Percentiles rank a stretch among this genome's conserved stretches.
Evolutionary conservation across 2,329 filamentous ascomycete genomes (phyloP).

Genomic region (Ophiosphaerella narmari): DNA sequence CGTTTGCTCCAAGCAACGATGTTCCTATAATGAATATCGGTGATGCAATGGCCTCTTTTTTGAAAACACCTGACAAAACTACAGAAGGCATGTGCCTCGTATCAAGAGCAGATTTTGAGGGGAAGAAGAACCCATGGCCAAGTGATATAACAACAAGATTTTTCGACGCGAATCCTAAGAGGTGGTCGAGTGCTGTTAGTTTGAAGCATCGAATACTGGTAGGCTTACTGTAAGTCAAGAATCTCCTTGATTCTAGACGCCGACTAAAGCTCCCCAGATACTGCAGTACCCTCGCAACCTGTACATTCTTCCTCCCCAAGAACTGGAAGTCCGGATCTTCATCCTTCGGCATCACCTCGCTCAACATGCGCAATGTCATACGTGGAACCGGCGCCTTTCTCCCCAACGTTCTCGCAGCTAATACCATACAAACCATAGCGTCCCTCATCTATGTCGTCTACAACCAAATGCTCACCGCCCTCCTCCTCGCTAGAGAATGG

Average conservation of each 20-base stretch:
- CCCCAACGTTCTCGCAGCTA: conserved; percentile 46
- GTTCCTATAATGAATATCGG: conserved; percentile 15
- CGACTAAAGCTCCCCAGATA: no score
- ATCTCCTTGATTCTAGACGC: no score
- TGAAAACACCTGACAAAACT: conserved; percentile 15
- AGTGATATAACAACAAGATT: neutral
- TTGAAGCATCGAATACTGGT: no score
- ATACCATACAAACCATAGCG: conserved; percentile 53
- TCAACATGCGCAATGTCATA: conserved; percentile 1
- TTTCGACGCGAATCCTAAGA: neutral
- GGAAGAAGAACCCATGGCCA: neutral
- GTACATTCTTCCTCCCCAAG: no score
- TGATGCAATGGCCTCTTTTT: conserved; percentile 28
- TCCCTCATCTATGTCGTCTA: conserved; percentile 53
- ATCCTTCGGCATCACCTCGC: neutral
- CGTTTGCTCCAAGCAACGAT: neutral
- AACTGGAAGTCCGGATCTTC: no score
- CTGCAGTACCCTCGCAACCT: no score
- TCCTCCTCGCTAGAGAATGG: conserved; percentile 55
- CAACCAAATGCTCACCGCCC: conserved; percentile 53
- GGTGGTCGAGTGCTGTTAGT: neutral
- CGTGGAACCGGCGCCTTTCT: conserved; percentile 1
- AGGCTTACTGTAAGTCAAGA: no score
- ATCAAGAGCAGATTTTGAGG: neutral
- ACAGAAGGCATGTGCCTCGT: conserved; percentile 8